These are phyloP conservation scores for Beauveria bassiana DNA, from an alignment of 2,329 filamentous ascomycete species.

Conservation along the genomic window DNA sequence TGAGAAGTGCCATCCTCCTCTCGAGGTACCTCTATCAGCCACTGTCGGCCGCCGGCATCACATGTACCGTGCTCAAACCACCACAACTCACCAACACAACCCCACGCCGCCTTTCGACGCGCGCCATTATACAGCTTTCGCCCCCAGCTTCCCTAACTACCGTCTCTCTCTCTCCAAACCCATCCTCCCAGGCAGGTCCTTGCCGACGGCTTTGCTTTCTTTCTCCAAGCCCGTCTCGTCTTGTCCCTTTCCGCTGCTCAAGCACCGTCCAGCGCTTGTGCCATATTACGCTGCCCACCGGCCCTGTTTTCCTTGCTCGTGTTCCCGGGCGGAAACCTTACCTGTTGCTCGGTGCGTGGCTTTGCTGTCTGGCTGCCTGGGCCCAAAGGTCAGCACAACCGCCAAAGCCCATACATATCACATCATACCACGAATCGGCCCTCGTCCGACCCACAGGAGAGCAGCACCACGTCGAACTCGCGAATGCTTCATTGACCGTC, in stretches of 20 bases:
- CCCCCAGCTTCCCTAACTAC: conserved; percentile 4
- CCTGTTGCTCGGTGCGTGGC: conserved; percentile 6
- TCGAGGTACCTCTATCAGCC: not conserved
- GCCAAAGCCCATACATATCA: conserved; percentile 17
- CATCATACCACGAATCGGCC: not conserved
- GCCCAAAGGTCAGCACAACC: conserved; percentile 12
- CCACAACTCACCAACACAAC: conserved; percentile 8
- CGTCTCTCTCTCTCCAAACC: not conserved
- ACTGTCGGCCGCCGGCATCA: not conserved
- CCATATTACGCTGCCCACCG: not conserved
- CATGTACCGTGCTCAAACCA: not conserved
- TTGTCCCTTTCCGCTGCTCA: not conserved
- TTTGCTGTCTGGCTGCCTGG: conserved; percentile 7
- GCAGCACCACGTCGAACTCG: not conserved
- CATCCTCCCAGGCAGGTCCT: conserved; percentile 6
- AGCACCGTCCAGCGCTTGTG: not conserved
- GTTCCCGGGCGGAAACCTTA: not conserved
- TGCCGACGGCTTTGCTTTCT: conserved; percentile 5
- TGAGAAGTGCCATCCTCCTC: not conserved
- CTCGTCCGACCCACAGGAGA: not conserved
- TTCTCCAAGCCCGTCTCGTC: not conserved
- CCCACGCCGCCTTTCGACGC: conserved; percentile 11
- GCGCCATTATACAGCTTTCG: conserved; percentile 12
- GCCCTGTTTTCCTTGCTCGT: not conserved
- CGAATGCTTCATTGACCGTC: conserved; percentile 7